A percentile compares a stretch with the other conserved stretches of the same genome.
Evolutionary conservation across 1,284 basidiomycete species (phyloP).

Genomic region (Cryptococcus neoformans): DNA sequence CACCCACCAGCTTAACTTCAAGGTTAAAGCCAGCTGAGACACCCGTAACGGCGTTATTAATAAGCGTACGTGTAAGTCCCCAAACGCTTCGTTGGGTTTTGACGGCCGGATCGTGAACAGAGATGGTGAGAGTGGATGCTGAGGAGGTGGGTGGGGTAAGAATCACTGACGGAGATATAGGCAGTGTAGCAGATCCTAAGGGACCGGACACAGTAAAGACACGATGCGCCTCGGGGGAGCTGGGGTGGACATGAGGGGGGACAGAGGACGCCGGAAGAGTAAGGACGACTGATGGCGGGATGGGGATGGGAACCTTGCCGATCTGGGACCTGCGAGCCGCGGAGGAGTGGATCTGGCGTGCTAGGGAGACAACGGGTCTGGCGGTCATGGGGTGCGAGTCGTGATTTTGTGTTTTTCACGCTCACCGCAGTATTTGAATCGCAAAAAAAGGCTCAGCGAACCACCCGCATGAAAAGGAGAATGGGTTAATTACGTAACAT

Average conservation of each 20-base stretch:
- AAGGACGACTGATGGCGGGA: conserved; percentile 67
- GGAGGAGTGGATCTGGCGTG: conserved; percentile 30
- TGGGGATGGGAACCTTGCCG: conserved; percentile 70
- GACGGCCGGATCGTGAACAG: conserved; percentile 65
- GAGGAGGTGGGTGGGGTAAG: conserved; percentile 25
- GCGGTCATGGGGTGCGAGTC: background rate
- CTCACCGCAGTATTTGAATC: background rate
- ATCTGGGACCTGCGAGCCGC: conserved; percentile 57
- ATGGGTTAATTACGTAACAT: no score
- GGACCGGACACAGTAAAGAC: conserved; percentile 62
- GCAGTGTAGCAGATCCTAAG: conserved; percentile 66
- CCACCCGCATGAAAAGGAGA: no score
- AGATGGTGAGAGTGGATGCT: conserved; percentile 47
- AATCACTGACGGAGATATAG: conserved; percentile 63
- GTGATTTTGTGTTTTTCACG: background rate
- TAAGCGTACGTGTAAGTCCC: conserved; percentile 87
- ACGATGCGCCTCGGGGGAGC: conserved; percentile 23
- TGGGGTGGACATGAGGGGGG: conserved; percentile 23
- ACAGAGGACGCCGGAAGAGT: conserved; percentile 43
- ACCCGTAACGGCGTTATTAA: conserved; percentile 84
- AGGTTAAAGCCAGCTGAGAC: conserved; percentile 84
- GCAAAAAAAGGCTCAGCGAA: background rate
- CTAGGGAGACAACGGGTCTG: background rate
- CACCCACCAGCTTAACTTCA: conserved; percentile 85
- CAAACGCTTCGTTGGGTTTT: conserved; percentile 84